These are phyloP conservation scores for Populus davidiana DNA, from an alignment of 345 rosid species.

Conservation along the genomic window DNA sequence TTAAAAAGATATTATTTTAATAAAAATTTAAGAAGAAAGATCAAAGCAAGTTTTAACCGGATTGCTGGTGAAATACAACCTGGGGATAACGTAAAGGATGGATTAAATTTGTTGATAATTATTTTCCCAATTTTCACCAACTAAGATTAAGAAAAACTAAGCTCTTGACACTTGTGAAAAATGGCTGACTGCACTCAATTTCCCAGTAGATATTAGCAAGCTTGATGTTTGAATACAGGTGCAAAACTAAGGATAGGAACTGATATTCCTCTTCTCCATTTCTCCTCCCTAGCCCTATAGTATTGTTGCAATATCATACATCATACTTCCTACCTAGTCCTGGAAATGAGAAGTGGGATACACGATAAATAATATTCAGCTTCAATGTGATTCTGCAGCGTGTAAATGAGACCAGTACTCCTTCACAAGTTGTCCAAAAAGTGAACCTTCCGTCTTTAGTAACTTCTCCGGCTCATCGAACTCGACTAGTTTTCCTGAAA, in stretches of 20 bases:
- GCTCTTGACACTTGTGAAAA: no score
- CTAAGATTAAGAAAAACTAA: no score
- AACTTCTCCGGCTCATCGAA: conserved; percentile 69
- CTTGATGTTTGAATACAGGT: neutral
- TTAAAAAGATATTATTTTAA: no score
- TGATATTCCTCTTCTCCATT: neutral
- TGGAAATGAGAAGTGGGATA: no score
- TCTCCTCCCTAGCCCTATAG: neutral
- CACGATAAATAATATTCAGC: neutral
- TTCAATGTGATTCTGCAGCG: conserved; percentile 49
- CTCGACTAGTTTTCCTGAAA: conserved; percentile 70
- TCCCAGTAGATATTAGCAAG: neutral
- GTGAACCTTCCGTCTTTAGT: conserved; percentile 59
- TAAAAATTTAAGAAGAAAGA: no score
- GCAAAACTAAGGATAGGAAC: neutral
- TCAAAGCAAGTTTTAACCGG: no score
- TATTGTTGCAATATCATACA: neutral
- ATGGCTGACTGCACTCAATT: neutral
- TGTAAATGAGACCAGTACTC: conserved; percentile 83
- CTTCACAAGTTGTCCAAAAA: conserved; percentile 78
- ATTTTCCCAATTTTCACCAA: no score
- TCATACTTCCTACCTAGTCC: neutral
- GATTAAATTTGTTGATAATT: no score
- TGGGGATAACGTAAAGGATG: no score
- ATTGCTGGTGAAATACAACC: no score